Base-by-base conservation (phyloP, 2,329 filamentous ascomycete genomes). In the Atkinsonella texensis region DNA sequence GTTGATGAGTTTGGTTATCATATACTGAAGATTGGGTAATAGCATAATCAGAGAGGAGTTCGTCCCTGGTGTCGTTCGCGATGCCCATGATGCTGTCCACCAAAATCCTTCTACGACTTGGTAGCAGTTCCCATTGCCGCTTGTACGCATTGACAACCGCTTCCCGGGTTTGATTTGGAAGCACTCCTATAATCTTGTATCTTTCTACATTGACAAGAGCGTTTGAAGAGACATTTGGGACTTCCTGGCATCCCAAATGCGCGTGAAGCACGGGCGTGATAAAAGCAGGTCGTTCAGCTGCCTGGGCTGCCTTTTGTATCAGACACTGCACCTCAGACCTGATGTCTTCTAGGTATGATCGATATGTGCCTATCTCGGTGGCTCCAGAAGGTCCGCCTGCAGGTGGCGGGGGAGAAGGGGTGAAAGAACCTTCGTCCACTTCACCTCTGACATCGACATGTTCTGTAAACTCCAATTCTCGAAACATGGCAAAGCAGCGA, bases 271-370 rank as follows among this genome's bases (percentile, higher is more conserved):
- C 53, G 2, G 57, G 57, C 7, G 59, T 59, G 41, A 65, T 67
- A 45, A 66, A 63, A 2, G 55, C 61, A 1, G 61, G 60, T 18
- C 50, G 42, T 51, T 69, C 67, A 3, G 57, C 56, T 17, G 57
- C 55, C 56, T 65, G 61, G n/a, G 65, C 61, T 40, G 57, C 62
- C 61, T 58, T 66, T 54, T 63, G 65, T 55, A 65, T 72, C 49
- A 67, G 65, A 49, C 59, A 74, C 58, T 77, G 72, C 1, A 76
- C 63, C 55, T 78, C 75, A 40, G 67, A 68, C 52, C 72, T 68
- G 28, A 76, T 65, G 54, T 78, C 74, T 52, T 78, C 74, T 52
- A 74, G 65, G 48, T 71, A 77, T 2, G 71, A 72, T 33, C 75
- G 70, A 52, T 68, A 67, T 1, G 70, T 73, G 2, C 64, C 65